Evolutionary conservation across 139 green algal genomes (phyloP).

Genomic region (Desmodesmus armatus): DNA sequence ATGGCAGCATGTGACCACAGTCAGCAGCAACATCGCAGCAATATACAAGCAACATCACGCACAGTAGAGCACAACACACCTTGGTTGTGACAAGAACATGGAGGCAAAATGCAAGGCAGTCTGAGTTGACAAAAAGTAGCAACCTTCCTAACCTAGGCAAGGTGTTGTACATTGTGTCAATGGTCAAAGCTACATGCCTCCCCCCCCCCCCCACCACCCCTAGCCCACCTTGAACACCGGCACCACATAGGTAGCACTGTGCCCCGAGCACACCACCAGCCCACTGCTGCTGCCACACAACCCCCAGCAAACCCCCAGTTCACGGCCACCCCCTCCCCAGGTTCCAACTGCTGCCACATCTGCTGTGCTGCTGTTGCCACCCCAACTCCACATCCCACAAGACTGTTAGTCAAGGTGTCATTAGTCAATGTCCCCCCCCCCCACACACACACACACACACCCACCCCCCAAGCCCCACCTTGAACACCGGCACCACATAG

Average conservation of each 20-base stretch:
- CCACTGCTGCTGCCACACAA: slow-evolving; percentile 39
- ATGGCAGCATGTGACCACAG: background rate
- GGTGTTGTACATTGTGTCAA: too few relatives aligned
- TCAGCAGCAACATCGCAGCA: background rate
- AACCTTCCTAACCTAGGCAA: too few relatives aligned
- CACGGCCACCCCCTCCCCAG: too few relatives aligned
- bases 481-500: slow-evolving; percentile 12
- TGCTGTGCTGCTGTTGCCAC: background rate
- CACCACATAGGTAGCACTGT: slow-evolving; percentile 33
- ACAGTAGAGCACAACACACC: background rate
- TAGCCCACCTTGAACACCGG: slow-evolving; percentile 34
- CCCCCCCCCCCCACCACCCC: too few relatives aligned
- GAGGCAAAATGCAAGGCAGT: too few relatives aligned
- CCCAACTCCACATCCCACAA: background rate
- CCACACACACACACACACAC: too few relatives aligned
- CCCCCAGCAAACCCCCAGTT: too few relatives aligned
- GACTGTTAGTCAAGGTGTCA: too few relatives aligned
- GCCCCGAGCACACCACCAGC: slow-evolving; percentile 29
- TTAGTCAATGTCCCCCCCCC: too few relatives aligned
- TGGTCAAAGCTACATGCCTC: too few relatives aligned
- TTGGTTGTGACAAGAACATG: too few relatives aligned
- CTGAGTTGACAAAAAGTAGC: too few relatives aligned
- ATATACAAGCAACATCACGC: background rate
- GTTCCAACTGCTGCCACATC: background rate
- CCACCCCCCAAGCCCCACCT: background rate